phyloP scores from a whole-genome alignment of 208 protist species.

The Trypanosoma boissoni region DNA sequence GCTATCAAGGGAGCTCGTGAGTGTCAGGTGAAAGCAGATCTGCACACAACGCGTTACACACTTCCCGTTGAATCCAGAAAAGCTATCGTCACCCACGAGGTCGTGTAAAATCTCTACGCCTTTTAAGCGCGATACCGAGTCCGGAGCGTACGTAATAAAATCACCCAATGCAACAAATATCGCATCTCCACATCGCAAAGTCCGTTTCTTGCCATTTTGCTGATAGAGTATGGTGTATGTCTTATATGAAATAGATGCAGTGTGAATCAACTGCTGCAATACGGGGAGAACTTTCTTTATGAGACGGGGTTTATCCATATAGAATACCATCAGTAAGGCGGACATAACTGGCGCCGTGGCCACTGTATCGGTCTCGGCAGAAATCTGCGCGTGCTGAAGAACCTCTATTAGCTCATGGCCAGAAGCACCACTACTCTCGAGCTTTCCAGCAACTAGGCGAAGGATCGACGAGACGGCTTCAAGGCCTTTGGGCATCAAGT shows the following conservation, averaged over 20 bases:
- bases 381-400: slow-evolving; percentile 22
- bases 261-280: slow-evolving; percentile 43
- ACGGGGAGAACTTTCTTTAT: slow-evolving; percentile 32
- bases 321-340: slow-evolving; percentile 46
- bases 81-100: slow-evolving; percentile 26
- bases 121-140: slow-evolving; percentile 35
- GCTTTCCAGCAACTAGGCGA: slow-evolving; percentile 13
- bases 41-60: slow-evolving; percentile 44
- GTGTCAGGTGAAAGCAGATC: slow-evolving; percentile 36
- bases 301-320: slow-evolving; percentile 53
- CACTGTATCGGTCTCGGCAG: slow-evolving; percentile 8
- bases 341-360: slow-evolving; percentile 30
- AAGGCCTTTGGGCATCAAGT: too few relatives aligned
- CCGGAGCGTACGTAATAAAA: slow-evolving; percentile 33
- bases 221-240: slow-evolving; percentile 33
- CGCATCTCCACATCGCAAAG: slow-evolving; percentile 26
- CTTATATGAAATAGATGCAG: slow-evolving; percentile 21
- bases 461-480: slow-evolving; percentile 13
- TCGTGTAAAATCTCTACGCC: slow-evolving; percentile 41
- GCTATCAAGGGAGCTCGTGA: slow-evolving; percentile 33
- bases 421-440: slow-evolving; percentile 13
- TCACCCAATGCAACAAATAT: slow-evolving; percentile 43
- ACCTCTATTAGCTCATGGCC: slow-evolving; percentile 37
- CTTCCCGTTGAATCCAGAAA: slow-evolving; percentile 32
- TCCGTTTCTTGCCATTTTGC: slow-evolving; percentile 17